Evolutionary conservation across 192 early-diverging fungal species (phyloP).

Genomic region (Neocallimastix lanati): DNA sequence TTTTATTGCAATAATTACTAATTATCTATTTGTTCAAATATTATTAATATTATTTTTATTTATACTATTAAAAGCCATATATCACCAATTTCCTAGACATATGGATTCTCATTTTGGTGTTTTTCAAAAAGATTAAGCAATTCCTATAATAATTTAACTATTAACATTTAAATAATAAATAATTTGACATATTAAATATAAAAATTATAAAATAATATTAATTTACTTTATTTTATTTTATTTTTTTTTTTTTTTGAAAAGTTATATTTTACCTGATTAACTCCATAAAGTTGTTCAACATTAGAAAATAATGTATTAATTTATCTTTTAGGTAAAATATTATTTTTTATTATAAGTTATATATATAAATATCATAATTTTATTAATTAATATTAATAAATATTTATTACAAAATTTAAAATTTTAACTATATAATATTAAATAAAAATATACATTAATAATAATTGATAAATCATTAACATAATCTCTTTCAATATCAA

Average conservation of each 20-base stretch:
- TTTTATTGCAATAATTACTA: too few relatives aligned
- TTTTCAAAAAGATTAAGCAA: background rate
- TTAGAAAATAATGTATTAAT: background rate
- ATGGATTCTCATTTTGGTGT: background rate
- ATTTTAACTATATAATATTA: too few relatives aligned
- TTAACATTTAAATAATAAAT: too few relatives aligned
- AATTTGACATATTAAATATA: too few relatives aligned
- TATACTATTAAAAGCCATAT: background rate
- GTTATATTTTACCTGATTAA: background rate
- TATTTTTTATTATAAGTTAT: background rate
- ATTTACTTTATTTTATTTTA: too few relatives aligned
- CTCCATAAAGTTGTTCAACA: background rate
- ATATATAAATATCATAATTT: too few relatives aligned
- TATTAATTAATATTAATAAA: too few relatives aligned
- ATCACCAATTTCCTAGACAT: background rate
- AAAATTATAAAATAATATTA: too few relatives aligned
- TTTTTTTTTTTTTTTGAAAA: too few relatives aligned
- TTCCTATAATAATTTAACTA: background rate
- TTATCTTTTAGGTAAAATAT: background rate
- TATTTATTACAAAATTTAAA: too few relatives aligned
- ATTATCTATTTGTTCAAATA: too few relatives aligned
- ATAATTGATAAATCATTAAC: slow-evolving; percentile 69
- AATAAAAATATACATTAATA: slow-evolving; percentile 59
- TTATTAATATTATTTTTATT: too few relatives aligned
- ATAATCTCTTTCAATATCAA: slow-evolving; percentile 81